Base-by-base conservation (phyloP, 306 rosid genomes). In the Vigna mungo region DNA sequence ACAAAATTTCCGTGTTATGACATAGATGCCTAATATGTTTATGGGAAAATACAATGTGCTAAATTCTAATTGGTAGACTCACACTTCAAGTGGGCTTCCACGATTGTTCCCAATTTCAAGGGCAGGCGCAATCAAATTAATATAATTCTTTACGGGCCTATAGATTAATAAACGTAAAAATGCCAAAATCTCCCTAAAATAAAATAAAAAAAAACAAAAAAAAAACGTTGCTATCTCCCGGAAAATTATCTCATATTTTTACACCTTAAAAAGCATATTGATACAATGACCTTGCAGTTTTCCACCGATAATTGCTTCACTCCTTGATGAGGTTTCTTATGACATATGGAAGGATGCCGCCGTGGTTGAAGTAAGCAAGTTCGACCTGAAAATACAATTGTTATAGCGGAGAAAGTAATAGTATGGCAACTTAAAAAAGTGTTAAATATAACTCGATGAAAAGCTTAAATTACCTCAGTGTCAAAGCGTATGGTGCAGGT, bases 341-440 rank as follows among this genome's bases (percentile, higher is more conserved):
- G 27, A 86, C 97, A 51, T 95, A 95, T 14, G 90, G 97, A 80
- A 95, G 97, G 12, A 95, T 92, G 32, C 98, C 98, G 71, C 97
- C 97, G 39, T 92, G 87, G 72, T 89, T 77, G 84, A 95, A 92
- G 79, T 95, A 95, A 4, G 86, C 90, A 80, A 95, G 87, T 78
- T 95, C 98, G 59, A 95, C 98, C 98, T 95, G 85, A 72, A 80
- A 68, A 76, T 37, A 62, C 68, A 55, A 77, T 11, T 17, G 10
- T 52, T 6, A 17, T 17, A 9, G 36, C 79, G 61, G 64, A 9
- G 44, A 39, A 39, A 39, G 44, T 8, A 37, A 9, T 41, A 16
- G 32, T 30, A 30, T 30, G 25, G 30, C 47, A 5, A 51, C 14
- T 23, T 47, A 9, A n/a, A 30, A 30, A 39, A 39, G 46, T 41